These are phyloP conservation scores for Komagataella pastoris DNA, from an alignment of 805 yeast genomes.

Conservation along the genomic window DNA sequence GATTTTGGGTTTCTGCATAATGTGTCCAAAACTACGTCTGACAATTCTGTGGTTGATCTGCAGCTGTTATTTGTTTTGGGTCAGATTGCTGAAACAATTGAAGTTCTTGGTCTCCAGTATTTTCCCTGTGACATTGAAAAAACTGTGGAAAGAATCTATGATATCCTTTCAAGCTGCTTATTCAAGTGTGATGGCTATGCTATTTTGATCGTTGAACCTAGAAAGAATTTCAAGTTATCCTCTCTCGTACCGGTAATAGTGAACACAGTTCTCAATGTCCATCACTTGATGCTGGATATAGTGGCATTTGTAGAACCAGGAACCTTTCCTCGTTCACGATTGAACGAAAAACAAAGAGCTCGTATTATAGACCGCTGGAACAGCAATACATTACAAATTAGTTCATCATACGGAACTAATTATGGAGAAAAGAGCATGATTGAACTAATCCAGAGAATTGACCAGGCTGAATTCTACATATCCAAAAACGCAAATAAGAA, in stretches of 20 bases:
- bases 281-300: constrained; percentile 72
- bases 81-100: constrained; percentile 75
- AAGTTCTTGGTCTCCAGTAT: constrained; percentile 80
- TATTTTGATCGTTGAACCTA: constrained; percentile 57
- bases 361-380: constrained; percentile 47
- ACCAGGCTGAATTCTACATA: constrained; percentile 6
- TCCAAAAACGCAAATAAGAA: background rate
- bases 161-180: constrained; percentile 41
- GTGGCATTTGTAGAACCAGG: constrained; percentile 64
- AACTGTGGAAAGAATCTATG: constrained; percentile 38
- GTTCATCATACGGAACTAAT: constrained; percentile 40
- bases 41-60: constrained; percentile 23
- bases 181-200: constrained; percentile 76
- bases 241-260: constrained; percentile 77
- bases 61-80: constrained; percentile 84
- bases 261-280: constrained; percentile 64
- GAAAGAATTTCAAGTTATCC: constrained; percentile 38
- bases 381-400: constrained; percentile 25
- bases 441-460: constrained; percentile 42
- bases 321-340: constrained; percentile 52
- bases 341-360: constrained; percentile 69
- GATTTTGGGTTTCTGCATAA: constrained; percentile 88
- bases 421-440: constrained; percentile 56
- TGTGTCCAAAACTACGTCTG: constrained; percentile 28
- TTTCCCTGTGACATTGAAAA: constrained; percentile 77